Evolutionary conservation across 805 yeast genomes (phyloP).

Genomic region (Candida rishiriensis): DNA sequence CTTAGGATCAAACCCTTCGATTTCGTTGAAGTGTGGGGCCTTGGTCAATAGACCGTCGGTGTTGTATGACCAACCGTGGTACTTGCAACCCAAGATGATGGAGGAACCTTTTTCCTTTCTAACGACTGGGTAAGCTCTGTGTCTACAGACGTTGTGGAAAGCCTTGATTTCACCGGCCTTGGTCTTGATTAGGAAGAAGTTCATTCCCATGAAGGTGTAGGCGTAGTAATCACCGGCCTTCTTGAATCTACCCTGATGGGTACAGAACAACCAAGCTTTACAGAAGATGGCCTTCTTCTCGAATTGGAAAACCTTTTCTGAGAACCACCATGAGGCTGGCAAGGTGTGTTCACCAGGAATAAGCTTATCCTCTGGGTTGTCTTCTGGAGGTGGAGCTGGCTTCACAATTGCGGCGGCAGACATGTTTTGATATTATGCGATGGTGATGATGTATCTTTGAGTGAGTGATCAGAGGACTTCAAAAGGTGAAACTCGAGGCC

Average conservation of each 20-base stretch:
- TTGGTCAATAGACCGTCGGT: constrained; percentile 55
- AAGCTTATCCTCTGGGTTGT: constrained; percentile 25
- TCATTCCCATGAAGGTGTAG: constrained; percentile 47
- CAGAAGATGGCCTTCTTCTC: constrained; percentile 56
- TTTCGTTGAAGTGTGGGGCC: constrained; percentile 59
- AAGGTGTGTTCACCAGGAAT: constrained; percentile 47
- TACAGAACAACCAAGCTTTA: constrained; percentile 52
- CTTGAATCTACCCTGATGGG: constrained; percentile 47
- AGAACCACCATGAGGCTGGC: constrained; percentile 66
- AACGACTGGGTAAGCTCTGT: constrained; percentile 60
- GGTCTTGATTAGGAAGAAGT: constrained; percentile 51
- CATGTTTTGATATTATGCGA: constrained; percentile 7
- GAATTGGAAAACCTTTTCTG: constrained; percentile 51
- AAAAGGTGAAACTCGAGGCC: no score
- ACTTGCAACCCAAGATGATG: constrained; percentile 52
- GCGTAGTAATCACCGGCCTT: constrained; percentile 57
- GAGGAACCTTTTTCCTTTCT: constrained; percentile 58
- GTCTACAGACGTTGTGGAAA: constrained; percentile 63
- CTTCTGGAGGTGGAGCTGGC: constrained; percentile 27
- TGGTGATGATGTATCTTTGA: no score
- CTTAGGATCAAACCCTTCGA: constrained; percentile 52
- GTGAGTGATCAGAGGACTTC: no score
- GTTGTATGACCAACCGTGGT: constrained; percentile 64
- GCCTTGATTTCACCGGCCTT: constrained; percentile 51
- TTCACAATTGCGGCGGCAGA: constrained; percentile 22